Percentiles rank a stretch among this genome's conserved stretches.
Conservation (phyloP, 495 filamentous ascomycete species). For the Xeromyces bisporus region DNA sequence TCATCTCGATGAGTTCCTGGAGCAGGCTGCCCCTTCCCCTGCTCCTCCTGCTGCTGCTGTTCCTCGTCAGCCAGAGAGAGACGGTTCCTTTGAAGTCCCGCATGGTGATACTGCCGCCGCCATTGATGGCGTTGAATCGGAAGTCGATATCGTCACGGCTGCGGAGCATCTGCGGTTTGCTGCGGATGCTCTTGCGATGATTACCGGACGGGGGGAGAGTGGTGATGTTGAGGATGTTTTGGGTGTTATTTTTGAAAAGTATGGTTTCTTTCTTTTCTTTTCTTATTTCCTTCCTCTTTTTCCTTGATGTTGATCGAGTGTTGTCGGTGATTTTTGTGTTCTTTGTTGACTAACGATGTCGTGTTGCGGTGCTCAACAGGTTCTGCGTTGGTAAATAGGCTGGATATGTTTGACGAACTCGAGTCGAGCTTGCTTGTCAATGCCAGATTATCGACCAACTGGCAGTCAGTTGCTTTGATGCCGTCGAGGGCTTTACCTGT, state of each 20-base stretch:
- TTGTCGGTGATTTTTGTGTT: too few species aligned
- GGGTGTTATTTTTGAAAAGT: slow-evolving; percentile 97
- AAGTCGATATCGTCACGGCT: slow-evolving; percentile 75
- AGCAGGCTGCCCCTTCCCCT: slow-evolving; percentile 9
- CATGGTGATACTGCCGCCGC: too few species aligned
- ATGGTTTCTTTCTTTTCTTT: too few species aligned
- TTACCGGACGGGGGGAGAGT: slow-evolving; percentile 71
- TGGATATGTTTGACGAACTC: not conserved
- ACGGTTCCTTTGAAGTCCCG: too few species aligned
- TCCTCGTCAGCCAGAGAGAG: slow-evolving; percentile 24
- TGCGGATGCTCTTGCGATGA: slow-evolving; percentile 61
- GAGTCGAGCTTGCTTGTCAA: too few species aligned
- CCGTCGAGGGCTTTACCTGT: too few species aligned
- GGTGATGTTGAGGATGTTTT: slow-evolving; percentile 95
- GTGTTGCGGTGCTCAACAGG: slow-evolving; percentile 60
- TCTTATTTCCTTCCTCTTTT: not conserved
- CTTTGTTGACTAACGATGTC: too few species aligned
- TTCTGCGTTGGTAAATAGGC: slow-evolving; percentile 59
- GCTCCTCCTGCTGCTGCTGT: slow-evolving; percentile 1
- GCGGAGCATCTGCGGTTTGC: slow-evolving; percentile 77
- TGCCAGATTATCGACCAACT: too few species aligned
- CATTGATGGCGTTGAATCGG: slow-evolving; percentile 21
- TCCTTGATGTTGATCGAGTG: not conserved
- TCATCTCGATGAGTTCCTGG: slow-evolving; percentile 55
- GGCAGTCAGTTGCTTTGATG: too few species aligned